Evolutionary conservation across 805 yeast genomes (phyloP).

Genomic region (Candida tammaniensis): DNA sequence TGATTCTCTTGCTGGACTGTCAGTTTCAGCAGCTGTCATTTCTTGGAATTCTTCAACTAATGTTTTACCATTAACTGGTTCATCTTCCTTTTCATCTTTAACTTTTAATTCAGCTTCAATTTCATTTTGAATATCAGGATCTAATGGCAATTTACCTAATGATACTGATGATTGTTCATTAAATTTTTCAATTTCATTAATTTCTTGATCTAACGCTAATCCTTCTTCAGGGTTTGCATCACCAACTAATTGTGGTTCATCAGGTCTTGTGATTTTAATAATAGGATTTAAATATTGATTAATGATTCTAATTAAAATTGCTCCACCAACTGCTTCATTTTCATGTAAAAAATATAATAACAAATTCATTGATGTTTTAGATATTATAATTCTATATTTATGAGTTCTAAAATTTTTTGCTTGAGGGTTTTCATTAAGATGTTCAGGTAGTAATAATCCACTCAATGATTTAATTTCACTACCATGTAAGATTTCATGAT

Average conservation of each 20-base stretch:
- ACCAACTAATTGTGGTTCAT: constrained; percentile 40
- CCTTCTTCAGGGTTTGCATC: constrained; percentile 53
- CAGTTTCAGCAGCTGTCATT: constrained; percentile 51
- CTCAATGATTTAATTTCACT: constrained; percentile 70
- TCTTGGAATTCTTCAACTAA: constrained; percentile 39
- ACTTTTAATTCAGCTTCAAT: constrained; percentile 78
- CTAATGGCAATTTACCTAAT: constrained; percentile 82
- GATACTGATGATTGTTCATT: constrained; percentile 66
- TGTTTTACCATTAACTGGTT: constrained; percentile 21
- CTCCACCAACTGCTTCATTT: constrained; percentile 89
- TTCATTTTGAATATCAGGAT: constrained; percentile 80
- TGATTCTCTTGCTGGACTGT: constrained; percentile 69
- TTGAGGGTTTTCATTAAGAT: constrained; percentile 75
- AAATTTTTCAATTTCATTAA: constrained; percentile 54
- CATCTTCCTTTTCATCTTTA: constrained; percentile 54
- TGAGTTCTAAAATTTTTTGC: constrained; percentile 72
- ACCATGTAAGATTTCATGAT: constrained; percentile 74
- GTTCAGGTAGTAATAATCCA: constrained; percentile 76
- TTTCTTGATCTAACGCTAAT: constrained; percentile 42
- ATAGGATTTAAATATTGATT: constrained; percentile 73
- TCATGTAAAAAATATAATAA: constrained; percentile 85
- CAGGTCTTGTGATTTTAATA: constrained; percentile 41
- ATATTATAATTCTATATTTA: constrained; percentile 71
- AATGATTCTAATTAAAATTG: constrained; percentile 76
- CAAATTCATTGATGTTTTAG: constrained; percentile 81